A percentile compares a stretch with the other conserved stretches of the same genome.
These are phyloP conservation scores for Picochlorum sp. DNA, from an alignment of 139 green algal species.

Conservation along the genomic window DNA sequence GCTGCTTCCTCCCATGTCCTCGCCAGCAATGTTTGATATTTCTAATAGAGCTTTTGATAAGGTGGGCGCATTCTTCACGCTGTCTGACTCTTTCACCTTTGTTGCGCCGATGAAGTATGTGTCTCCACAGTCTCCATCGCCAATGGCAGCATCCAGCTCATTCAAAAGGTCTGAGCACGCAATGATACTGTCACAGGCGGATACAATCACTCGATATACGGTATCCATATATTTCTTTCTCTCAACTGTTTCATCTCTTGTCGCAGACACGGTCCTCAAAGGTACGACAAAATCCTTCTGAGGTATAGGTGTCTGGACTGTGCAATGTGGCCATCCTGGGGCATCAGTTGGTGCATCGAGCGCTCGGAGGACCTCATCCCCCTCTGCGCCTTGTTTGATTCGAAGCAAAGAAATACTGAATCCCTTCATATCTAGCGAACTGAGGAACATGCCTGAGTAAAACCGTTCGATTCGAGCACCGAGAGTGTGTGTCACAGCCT, in stretches of 20 bases:
- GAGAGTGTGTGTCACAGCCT: slow-evolving; percentile 9
- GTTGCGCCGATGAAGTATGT: slow-evolving; percentile 51
- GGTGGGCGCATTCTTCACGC: slow-evolving; percentile 15
- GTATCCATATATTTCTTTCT: not conserved
- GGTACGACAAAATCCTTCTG: not conserved
- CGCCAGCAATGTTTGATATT: slow-evolving; percentile 28
- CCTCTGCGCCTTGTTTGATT: not conserved
- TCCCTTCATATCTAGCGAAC: slow-evolving; percentile 70
- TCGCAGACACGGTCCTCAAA: no score
- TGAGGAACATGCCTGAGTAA: slow-evolving; percentile 65
- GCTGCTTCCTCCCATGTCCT: slow-evolving; percentile 56
- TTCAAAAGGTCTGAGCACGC: slow-evolving; percentile 42
- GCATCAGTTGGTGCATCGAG: slow-evolving; percentile 48
- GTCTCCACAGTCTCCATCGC: slow-evolving; percentile 79
- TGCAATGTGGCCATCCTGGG: slow-evolving; percentile 4
- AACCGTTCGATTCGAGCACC: slow-evolving; percentile 32
- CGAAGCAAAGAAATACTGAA: slow-evolving; percentile 33
- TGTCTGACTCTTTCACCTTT: slow-evolving; percentile 31
- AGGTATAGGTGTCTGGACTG: slow-evolving; percentile 12
- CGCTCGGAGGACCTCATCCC: not conserved
- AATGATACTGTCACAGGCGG: slow-evolving; percentile 16
- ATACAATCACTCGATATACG: slow-evolving; percentile 10
- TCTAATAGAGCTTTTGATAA: slow-evolving; percentile 8
- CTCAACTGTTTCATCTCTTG: not conserved
- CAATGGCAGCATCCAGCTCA: slow-evolving; percentile 51